Conservation (phyloP, 371 early-diverging fungal genomes). For the Entomophthora muscae region DNA sequence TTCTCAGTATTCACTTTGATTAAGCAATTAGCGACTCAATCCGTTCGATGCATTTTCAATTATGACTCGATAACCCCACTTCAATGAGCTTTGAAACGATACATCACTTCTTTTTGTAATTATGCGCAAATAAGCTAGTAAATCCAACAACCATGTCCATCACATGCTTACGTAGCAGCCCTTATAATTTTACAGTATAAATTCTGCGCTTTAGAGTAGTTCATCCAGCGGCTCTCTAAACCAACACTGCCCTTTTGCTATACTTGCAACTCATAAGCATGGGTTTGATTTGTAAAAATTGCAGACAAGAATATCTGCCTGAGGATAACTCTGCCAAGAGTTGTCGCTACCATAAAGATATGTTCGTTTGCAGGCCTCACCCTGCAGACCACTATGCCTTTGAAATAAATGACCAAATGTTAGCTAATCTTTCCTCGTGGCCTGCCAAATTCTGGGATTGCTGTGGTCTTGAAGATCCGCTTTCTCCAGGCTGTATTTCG, state of each 20-base stretch:
- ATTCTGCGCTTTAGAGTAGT: no score
- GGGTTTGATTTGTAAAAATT: not conserved
- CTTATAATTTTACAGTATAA: no score
- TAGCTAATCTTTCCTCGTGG: not conserved
- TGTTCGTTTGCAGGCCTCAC: conserved; percentile 7
- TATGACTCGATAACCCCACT: no score
- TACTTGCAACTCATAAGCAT: not conserved
- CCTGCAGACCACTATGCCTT: conserved; percentile 3
- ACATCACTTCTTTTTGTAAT: no score
- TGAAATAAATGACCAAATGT: conserved; percentile 4
- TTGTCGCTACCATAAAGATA: not conserved
- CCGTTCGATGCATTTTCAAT: no score
- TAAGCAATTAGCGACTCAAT: not conserved
- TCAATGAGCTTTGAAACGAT: no score
- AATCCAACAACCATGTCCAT: no score
- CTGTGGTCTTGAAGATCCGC: conserved; percentile 1
- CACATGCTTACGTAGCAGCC: no score
- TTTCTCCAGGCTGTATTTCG: not conserved
- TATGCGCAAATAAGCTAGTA: no score
- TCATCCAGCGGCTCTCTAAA: no score
- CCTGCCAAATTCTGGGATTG: conserved; percentile 5
- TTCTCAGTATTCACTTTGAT: not conserved
- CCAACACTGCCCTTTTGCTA: no score
- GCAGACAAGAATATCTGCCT: not conserved
- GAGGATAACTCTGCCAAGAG: not conserved